Evolutionary conservation across 768 basidiomycete species (phyloP), one percentile per base, ranked within the genome.

Genomic region (Macrolepiota dolichaula): DNA sequence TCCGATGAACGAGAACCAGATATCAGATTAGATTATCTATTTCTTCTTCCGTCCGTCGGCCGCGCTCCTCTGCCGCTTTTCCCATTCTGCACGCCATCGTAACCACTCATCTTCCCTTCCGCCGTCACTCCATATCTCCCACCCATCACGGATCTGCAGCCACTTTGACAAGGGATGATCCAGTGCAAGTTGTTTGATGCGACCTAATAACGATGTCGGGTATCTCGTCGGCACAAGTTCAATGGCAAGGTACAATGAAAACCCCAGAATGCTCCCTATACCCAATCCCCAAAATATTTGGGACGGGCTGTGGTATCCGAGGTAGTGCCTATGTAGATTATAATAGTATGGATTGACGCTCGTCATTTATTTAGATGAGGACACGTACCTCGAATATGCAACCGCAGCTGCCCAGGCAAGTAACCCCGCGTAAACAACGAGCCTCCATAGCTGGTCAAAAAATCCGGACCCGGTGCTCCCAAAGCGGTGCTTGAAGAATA

Each of bases 101-200:
- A 71, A 67, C 88, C 90, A 94, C 63, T 91, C 90, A 22, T 67
- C 74, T 69, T 89, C 89, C 25, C 82, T 79, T 2, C 92, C 92
- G n/a, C 87, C 88, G 69, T 94, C 92, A 3, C 76, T 66, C 88
- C 90, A 94, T 1, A 92, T 76, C 11, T 78, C 81, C 92, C 92
- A 94, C 5, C 92, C 90, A 68, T 94, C 92, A 51, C 90, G 80
- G 46, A 94, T 74, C 51, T 85, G 82, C 36, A 90, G 69, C 89
- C 89, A 94, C 0, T 70, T 74, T 4, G 79, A 80, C 19, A 91
- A 35, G 4, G 85, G 81, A 64, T 89, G 85, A 1, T 66, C 66
- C 35, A 94, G 69, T n/a, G 88, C 57, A 46, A 72, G 75, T 4
- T 71, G 63, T 49, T 87, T 85, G 2, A 75, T 62, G 52, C 71